Evolutionary conservation across 805 yeast genomes (phyloP).

Genomic region (Pichia sporocuriosa): DNA sequence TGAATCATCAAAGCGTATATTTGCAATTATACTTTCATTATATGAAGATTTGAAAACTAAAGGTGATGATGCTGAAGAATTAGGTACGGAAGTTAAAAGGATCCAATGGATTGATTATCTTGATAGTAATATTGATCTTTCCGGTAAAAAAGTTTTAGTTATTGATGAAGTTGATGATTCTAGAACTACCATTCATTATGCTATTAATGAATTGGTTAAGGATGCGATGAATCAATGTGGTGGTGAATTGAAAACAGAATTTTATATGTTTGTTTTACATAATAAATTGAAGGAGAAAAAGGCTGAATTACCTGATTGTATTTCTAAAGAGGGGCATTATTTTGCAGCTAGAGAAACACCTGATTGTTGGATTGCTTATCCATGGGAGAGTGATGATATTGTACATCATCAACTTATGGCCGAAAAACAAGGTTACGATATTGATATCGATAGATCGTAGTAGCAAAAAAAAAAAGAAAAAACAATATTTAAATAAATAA

Average conservation of each 20-base stretch:
- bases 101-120: constrained; percentile 80
- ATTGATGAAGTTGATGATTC: constrained; percentile 87
- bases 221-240: constrained; percentile 61
- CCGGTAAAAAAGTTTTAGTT: constrained; percentile 64
- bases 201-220: constrained; percentile 64
- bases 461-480: background rate
- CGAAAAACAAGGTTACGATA: constrained; percentile 66
- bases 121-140: constrained; percentile 53
- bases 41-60: constrained; percentile 74
- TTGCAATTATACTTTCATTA: constrained; percentile 88
- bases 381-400: constrained; percentile 79
- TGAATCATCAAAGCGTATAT: constrained; percentile 81
- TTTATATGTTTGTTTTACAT: constrained; percentile 72
- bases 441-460: constrained; percentile 10
- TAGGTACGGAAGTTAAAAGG: constrained; percentile 66
- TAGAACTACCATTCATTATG: constrained; percentile 76
- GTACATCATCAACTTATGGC: constrained; percentile 68
- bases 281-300: constrained; percentile 67
- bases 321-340: constrained; percentile 50
- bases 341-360: constrained; percentile 72
- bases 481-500: background rate
- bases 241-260: constrained; percentile 47
- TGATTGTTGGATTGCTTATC: constrained; percentile 80
- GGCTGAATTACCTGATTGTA: constrained; percentile 62
- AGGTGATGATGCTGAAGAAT: constrained; percentile 47